Evolutionary conservation across 1,284 basidiomycete species (phyloP).

Genomic region (Sparassis latifolia): DNA sequence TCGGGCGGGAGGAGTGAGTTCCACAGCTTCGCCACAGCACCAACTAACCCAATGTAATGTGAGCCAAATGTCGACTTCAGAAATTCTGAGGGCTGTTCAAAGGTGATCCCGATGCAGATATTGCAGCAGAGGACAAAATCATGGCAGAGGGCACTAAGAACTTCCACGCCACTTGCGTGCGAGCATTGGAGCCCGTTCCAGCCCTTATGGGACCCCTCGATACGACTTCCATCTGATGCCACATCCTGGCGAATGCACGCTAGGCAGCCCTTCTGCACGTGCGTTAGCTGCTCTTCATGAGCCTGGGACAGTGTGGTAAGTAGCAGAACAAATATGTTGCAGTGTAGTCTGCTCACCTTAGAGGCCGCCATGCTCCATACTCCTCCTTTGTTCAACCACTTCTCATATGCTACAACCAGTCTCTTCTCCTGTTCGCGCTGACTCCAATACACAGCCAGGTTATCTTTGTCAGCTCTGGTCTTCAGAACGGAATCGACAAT

Average conservation of each 20-base stretch:
- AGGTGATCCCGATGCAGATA: neutral
- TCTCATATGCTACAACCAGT: slow-evolving; percentile 10
- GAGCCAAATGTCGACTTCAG: neutral
- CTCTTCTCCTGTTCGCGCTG: slow-evolving; percentile 10
- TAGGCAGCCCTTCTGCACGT: slow-evolving; percentile 22
- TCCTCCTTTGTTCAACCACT: slow-evolving; percentile 11
- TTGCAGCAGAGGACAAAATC: neutral
- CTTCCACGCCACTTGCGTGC: slow-evolving; percentile 17
- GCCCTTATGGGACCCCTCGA: slow-evolving; percentile 13
- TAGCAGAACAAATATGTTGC: neutral
- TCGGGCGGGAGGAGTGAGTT: neutral
- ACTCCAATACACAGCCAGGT: slow-evolving; percentile 10
- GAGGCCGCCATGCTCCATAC: slow-evolving; percentile 15
- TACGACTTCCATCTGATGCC: slow-evolving; percentile 13
- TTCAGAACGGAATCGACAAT: slow-evolving; percentile 14
- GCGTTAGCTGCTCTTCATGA: slow-evolving; percentile 18
- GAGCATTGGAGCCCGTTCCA: slow-evolving; percentile 19
- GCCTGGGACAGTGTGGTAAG: neutral
- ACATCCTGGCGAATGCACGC: slow-evolving; percentile 15
- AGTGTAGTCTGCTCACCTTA: neutral
- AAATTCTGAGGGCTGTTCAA: neutral
- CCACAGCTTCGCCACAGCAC: neutral
- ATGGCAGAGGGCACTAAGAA: slow-evolving; percentile 3
- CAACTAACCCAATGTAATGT: neutral
- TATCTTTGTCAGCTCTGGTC: slow-evolving; percentile 3